A percentile compares a stretch with the other conserved stretches of the same genome.
Conservation (phyloP, 257 asterid genomes). For the Przewalskia tangutica region DNA sequence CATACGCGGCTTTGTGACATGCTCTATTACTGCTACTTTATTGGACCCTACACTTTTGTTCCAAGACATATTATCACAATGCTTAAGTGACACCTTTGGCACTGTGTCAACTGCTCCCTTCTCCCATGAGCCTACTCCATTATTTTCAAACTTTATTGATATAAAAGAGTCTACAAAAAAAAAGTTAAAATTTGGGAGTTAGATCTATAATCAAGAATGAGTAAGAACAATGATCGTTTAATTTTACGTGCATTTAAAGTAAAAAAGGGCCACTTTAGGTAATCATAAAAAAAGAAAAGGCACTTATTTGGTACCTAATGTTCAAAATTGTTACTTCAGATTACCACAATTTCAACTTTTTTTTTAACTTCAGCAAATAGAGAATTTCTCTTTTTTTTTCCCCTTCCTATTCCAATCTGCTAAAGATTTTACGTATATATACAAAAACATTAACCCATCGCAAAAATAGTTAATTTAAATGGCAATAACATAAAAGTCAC, state of each 20-base stretch:
- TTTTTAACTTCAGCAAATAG: no score
- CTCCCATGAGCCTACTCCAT: constrained; percentile 38
- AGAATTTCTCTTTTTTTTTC: no score
- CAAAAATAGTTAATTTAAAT: no score
- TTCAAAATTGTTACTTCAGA: not conserved
- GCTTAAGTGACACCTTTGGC: constrained; percentile 14
- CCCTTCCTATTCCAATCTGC: no score
- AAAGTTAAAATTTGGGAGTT: no score
- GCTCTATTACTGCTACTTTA: constrained; percentile 33
- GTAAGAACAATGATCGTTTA: not conserved
- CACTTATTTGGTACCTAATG: not conserved
- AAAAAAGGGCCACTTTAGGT: not conserved
- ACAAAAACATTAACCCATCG: no score
- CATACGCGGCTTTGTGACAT: constrained; percentile 29
- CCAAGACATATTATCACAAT: constrained; percentile 12
- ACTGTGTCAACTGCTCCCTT: constrained; percentile 8
- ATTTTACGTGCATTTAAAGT: not conserved
- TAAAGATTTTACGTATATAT: no score
- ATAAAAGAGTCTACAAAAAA: constrained; percentile 57
- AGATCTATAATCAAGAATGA: not conserved
- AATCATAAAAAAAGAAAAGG: not conserved
- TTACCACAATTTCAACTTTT: no score
- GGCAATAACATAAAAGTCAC: no score
- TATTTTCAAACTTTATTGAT: constrained; percentile 80
- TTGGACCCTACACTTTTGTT: constrained; percentile 1